A percentile compares a stretch with the other conserved stretches of the same genome.
Evolutionary conservation across 1,139 yeast species (phyloP).

Genomic region (Sugiyamaella novakii): DNA sequence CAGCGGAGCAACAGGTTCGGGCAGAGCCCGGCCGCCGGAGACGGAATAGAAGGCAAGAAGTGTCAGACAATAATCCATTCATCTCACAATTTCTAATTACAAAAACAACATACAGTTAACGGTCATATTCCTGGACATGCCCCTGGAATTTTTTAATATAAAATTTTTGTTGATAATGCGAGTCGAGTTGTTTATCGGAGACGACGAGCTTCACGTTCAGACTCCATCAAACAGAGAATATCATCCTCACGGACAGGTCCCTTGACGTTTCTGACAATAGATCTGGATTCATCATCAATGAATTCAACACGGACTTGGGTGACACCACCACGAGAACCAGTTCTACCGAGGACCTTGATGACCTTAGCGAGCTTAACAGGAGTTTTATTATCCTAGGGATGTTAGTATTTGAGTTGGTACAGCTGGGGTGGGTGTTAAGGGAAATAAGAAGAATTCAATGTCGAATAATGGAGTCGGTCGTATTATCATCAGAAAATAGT

Average conservation of each 20-base stretch:
- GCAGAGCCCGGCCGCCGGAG: conserved; percentile 13
- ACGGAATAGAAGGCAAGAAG: background rate
- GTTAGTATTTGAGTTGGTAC: too few relatives aligned
- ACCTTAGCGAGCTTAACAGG: conserved; percentile 99
- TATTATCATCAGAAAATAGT: too few relatives aligned
- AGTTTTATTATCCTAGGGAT: conserved; percentile 46
- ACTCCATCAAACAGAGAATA: conserved; percentile 98
- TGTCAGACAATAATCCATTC: conserved; percentile 14
- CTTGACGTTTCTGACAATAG: conserved; percentile 98
- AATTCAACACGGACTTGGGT: conserved; percentile 99
- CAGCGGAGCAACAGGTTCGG: background rate
- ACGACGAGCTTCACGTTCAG: conserved; percentile 98
- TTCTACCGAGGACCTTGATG: conserved; percentile 98
- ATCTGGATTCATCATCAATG: conserved; percentile 97
- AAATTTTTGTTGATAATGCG: conserved; percentile 15
- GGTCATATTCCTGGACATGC: conserved; percentile 13
- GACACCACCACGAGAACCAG: conserved; percentile 99
- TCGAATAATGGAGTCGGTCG: too few relatives aligned
- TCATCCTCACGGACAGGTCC: conserved; percentile 99
- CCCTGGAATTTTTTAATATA: conserved; percentile 10
- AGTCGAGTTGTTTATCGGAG: conserved; percentile 42
- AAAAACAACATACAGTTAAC: conserved; percentile 18
- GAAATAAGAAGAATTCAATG: background rate
- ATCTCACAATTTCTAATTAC: conserved; percentile 17
- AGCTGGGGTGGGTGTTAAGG: background rate